A percentile compares a stretch with the other conserved stretches of the same genome.
Evolutionary conservation across 176 grass and related monocot species (phyloP).

Genomic region (Cocos nucifera): DNA sequence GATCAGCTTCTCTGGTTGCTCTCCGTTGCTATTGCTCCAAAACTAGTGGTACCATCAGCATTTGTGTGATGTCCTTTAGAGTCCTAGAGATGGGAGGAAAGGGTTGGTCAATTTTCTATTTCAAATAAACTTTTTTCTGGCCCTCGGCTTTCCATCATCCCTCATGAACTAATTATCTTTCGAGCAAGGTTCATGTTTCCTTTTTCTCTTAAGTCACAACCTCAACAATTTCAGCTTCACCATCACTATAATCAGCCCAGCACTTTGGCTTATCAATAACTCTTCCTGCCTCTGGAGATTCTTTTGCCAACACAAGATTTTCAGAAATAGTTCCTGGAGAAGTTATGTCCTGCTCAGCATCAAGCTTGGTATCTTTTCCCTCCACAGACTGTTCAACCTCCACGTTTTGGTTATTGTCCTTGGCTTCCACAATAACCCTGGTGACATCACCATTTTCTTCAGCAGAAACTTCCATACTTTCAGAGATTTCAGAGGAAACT

Average conservation of each 20-base stretch:
- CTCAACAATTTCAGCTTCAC: conserved; percentile 58
- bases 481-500: conserved; percentile 44
- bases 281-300: conserved; percentile 22
- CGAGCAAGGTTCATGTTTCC: conserved; percentile 1
- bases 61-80: not conserved
- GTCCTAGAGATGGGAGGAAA: not conserved
- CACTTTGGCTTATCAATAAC: conserved; percentile 43
- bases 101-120: not conserved
- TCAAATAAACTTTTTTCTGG: not conserved
- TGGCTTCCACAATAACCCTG: conserved; percentile 22
- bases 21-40: not conserved
- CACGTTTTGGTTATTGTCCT: conserved; percentile 12
- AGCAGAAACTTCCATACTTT: conserved; percentile 34
- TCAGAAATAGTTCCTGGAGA: conserved; percentile 30
- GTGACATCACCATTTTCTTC: conserved; percentile 43
- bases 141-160: not conserved
- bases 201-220: conserved; percentile 34
- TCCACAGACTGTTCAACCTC: conserved; percentile 9
- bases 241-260: conserved; percentile 72
- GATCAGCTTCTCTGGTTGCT: not conserved
- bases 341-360: conserved; percentile 33
- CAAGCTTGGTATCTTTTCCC: conserved; percentile 13
- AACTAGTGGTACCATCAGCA: not conserved
- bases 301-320: conserved; percentile 15
- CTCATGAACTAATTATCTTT: not conserved